These are phyloP conservation scores for Lichtheimia corymbifera DNA, from an alignment of 371 early-diverging fungal species.

Conservation along the genomic window DNA sequence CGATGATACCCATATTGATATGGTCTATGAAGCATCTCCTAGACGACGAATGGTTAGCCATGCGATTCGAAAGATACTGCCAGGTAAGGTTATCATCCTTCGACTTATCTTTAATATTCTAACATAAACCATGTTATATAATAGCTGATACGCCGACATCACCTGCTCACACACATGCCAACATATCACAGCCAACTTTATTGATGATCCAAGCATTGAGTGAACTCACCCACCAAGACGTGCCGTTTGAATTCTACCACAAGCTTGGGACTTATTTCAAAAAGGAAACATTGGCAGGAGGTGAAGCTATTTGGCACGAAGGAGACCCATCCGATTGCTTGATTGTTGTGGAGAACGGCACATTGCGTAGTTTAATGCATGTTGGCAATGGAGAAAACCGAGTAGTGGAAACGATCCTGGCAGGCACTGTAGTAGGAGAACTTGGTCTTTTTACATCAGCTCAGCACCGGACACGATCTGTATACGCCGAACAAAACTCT, in stretches of 20 bases:
- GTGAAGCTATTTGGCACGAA: conserved; percentile 64
- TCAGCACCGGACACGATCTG: conserved; percentile 55
- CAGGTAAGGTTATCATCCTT: conserved; percentile 27
- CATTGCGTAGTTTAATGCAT: conserved; percentile 62
- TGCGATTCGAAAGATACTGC: conserved; percentile 39
- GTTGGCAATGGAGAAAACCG: conserved; percentile 41
- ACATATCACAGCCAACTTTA: conserved; percentile 53
- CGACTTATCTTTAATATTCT: too few relatives aligned
- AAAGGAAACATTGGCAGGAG: conserved; percentile 48
- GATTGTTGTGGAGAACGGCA: conserved; percentile 79
- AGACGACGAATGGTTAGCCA: conserved; percentile 36
- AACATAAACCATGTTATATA: too few relatives aligned
- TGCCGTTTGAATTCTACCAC: conserved; percentile 56
- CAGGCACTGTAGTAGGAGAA: conserved; percentile 82
- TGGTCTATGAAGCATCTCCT: conserved; percentile 30
- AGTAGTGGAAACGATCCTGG: conserved; percentile 70
- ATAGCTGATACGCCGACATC: too few relatives aligned
- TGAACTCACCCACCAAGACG: conserved; percentile 41
- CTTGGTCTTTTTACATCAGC: conserved; percentile 63
- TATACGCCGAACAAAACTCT: conserved; percentile 65
- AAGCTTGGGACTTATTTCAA: conserved; percentile 66
- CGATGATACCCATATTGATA: conserved; percentile 10
- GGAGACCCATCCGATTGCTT: conserved; percentile 67
- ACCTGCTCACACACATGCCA: conserved; percentile 24
- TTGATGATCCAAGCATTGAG: conserved; percentile 71